Evolutionary conservation across 2,329 filamentous ascomycete species (phyloP).

Genomic region (Colletotrichum kahawae): DNA sequence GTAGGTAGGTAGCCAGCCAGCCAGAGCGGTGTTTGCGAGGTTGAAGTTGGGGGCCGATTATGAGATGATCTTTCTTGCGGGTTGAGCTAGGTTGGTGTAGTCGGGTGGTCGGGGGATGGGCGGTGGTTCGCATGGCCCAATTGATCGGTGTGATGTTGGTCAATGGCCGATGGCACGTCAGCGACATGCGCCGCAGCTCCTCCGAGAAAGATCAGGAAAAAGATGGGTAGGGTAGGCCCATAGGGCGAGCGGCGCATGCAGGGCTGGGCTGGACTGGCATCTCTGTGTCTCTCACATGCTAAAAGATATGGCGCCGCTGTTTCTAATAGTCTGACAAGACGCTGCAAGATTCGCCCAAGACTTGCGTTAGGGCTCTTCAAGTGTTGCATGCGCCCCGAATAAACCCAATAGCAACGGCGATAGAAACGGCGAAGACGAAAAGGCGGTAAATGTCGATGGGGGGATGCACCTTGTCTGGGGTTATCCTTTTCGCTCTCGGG

Average conservation of each 20-base stretch:
- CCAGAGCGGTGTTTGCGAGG: background rate
- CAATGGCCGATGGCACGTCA: background rate
- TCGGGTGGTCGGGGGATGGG: background rate
- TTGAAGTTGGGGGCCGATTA: background rate
- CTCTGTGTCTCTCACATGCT: conserved; percentile 2
- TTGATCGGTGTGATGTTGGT: background rate
- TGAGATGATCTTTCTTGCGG: background rate
- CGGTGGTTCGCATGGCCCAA: background rate
- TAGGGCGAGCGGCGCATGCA: background rate
- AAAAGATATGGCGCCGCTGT: background rate
- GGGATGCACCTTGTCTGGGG: background rate
- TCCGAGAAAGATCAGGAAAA: background rate
- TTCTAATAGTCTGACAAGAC: background rate
- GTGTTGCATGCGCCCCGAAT: background rate
- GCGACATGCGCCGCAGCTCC: background rate
- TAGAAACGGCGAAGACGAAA: background rate
- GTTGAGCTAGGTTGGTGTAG: background rate
- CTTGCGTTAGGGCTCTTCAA: background rate
- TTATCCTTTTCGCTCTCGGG: background rate
- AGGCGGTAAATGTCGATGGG: conserved; percentile 16
- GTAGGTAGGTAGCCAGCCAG: background rate
- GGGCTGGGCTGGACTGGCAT: background rate
- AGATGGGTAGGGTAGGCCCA: background rate
- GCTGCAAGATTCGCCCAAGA: background rate
- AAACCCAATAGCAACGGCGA: background rate